Conservation (phyloP, 2,329 filamentous ascomycete species). For the Phialophora macrospora region DNA sequence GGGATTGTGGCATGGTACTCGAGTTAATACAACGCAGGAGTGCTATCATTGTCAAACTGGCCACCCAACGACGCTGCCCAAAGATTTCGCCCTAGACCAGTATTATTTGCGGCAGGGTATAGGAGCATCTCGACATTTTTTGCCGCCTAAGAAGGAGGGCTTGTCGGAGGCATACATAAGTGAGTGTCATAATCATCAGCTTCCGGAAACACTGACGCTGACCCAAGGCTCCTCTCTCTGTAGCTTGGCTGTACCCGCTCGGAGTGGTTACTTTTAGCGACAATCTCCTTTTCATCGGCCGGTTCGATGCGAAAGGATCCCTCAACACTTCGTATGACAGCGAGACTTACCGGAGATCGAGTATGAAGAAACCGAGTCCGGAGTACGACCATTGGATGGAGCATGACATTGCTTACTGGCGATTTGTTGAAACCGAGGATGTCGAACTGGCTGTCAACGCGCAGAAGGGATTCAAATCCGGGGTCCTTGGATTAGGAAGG, state of each 20-base stretch:
- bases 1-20: neutral
- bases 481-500: constrained; percentile 29
- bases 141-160: constrained; percentile 33
- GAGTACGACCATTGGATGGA: constrained; percentile 36
- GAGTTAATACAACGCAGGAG: constrained; percentile 23
- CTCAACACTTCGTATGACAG: constrained; percentile 35
- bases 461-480: constrained; percentile 35
- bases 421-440: constrained; percentile 34
- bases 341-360: constrained; percentile 35
- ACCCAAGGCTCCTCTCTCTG: neutral
- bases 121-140: constrained; percentile 35
- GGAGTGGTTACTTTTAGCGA: constrained; percentile 35
- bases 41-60: constrained; percentile 36
- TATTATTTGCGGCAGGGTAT: constrained; percentile 35
- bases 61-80: constrained; percentile 35
- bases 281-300: constrained; percentile 36
- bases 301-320: constrained; percentile 33
- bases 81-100: constrained; percentile 33
- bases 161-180: constrained; percentile 34
- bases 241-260: constrained; percentile 35
- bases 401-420: constrained; percentile 36
- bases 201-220: neutral
- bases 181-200: neutral
- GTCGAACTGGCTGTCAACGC: constrained; percentile 34
- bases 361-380: constrained; percentile 31